Evolutionary conservation across 164 flowering plant species (phyloP), one percentile per base, ranked within the genome.

Genomic region (Saururus chinensis): DNA sequence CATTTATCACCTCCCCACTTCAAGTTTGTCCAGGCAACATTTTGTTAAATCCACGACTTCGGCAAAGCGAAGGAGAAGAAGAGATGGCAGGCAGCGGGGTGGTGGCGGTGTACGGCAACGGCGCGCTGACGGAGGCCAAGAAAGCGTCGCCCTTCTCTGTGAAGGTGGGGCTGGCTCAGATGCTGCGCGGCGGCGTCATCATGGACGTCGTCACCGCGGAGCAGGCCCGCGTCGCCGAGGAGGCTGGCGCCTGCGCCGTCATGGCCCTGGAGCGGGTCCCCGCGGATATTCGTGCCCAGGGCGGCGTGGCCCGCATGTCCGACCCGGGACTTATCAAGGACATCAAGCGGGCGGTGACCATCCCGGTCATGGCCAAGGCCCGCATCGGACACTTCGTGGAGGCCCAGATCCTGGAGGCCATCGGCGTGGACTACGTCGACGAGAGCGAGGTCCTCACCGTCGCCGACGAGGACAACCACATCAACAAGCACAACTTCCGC

Each of bases 151-250:
- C 74, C 7, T 74, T 74, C 65, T 64, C 77, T n/a, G 77, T 74
- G 13, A 74, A 74, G 64, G 77, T 74, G 11, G 77, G 74, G 7
- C 66, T 74, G 0, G 74, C 77, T 22, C 77, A 74, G 70, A 74
- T 74, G 77, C 78, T 74, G 48, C 68, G 77, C 1, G 80, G 80
- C 19, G 80, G 80, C 23, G 80, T 74, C 1, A 77, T 77, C 56
- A 74, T 77, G 77, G 76, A 77, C 57, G 80, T 77, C 23, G 75
- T 74, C 12, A 74, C 72, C 41, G 69, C 76, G 23, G 78, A 74
- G 26, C 80, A 77, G 52, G 80, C 80, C 19, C 52, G 77, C 14
- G 58, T 74, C 19, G 80, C 80, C 14, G 77, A 77, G 48, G 77
- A 74, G 62, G 80, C 80, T 20, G 80, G 80, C 2, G 80, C 80